Conservation (phyloP, 2,329 filamentous ascomycete genomes). For the Thielaviopsis euricoi region DNA sequence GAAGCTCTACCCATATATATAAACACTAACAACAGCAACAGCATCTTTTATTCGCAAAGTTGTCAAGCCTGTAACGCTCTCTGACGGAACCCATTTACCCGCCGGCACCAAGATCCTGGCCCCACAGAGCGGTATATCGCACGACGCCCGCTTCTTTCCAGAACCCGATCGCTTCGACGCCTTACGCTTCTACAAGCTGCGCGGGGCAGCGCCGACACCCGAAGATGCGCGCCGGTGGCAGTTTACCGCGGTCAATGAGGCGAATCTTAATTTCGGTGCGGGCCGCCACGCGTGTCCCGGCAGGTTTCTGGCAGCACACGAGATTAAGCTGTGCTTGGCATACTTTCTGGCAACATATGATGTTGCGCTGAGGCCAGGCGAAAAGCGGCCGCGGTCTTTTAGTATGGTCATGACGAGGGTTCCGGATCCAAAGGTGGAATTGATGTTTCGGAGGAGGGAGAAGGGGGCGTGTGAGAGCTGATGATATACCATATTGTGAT, state of each 20-base stretch:
- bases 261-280: slow-evolving; percentile 30
- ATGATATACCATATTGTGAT: too few relatives aligned
- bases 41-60: slow-evolving; percentile 30
- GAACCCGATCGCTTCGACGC: slow-evolving; percentile 29
- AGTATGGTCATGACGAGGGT: slow-evolving; percentile 25
- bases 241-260: slow-evolving; percentile 26
- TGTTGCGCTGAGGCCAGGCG: slow-evolving; percentile 23
- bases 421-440: slow-evolving; percentile 23
- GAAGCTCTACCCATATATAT: not conserved
- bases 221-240: slow-evolving; percentile 25
- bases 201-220: slow-evolving; percentile 18
- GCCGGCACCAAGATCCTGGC: slow-evolving; percentile 26
- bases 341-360: slow-evolving; percentile 28
- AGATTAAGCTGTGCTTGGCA: slow-evolving; percentile 28
- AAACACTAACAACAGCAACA: slow-evolving; percentile 13
- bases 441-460: slow-evolving; percentile 24
- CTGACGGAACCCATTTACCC: slow-evolving; percentile 27
- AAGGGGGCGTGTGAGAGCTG: not conserved
- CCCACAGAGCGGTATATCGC: slow-evolving; percentile 25
- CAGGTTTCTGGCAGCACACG: slow-evolving; percentile 30
- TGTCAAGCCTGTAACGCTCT: slow-evolving; percentile 27
- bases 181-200: slow-evolving; percentile 31
- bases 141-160: slow-evolving; percentile 24
- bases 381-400: slow-evolving; percentile 23
- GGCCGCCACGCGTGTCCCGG: slow-evolving; percentile 32